These are phyloP conservation scores for Begonia fuchsioides DNA, from an alignment of 306 rosid species.

Conservation along the genomic window DNA sequence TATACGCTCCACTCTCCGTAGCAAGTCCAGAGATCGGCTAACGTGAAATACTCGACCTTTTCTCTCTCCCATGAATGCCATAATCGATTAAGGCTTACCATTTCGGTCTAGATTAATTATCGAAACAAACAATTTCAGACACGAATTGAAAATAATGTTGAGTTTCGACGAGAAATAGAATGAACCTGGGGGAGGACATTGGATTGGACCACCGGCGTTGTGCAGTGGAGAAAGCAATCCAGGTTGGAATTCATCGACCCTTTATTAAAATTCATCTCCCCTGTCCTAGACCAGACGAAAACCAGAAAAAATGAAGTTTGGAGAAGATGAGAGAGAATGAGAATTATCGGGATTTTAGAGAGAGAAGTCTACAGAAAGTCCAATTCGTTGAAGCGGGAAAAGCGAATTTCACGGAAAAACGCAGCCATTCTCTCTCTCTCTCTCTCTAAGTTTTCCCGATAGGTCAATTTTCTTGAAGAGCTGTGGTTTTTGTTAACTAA, in stretches of 20 bases:
- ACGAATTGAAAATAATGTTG: neutral
- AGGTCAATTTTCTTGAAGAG: neutral
- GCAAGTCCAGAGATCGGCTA: slow-evolving; percentile 74
- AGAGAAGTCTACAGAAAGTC: slow-evolving; percentile 18
- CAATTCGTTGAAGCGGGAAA: slow-evolving; percentile 24
- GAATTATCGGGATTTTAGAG: slow-evolving; percentile 26
- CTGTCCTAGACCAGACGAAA: slow-evolving; percentile 44
- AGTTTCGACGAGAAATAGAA: neutral
- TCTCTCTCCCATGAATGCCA: slow-evolving; percentile 98
- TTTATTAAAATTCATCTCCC: slow-evolving; percentile 53
- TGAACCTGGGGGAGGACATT: slow-evolving; percentile 66
- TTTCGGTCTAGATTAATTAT: slow-evolving; percentile 34
- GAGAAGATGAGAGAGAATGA: slow-evolving; percentile 12
- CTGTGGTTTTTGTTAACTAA: neutral
- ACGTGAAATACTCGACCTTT: slow-evolving; percentile 59
- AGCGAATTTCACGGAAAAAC: slow-evolving; percentile 26
- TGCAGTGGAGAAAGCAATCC: slow-evolving; percentile 58
- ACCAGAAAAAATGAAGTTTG: slow-evolving; percentile 7
- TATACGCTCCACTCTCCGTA: slow-evolving; percentile 90
- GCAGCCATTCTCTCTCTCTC: slow-evolving; percentile 10
- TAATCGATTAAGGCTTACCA: slow-evolving; percentile 68
- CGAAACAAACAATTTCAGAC: neutral
- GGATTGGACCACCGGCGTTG: slow-evolving; percentile 64
- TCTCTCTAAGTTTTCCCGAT: slow-evolving; percentile 1
- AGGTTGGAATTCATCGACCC: slow-evolving; percentile 71